Evolutionary conservation across 2,329 filamentous ascomycete species (phyloP), one percentile per base, ranked within the genome.

Genomic region (Phialocephala sp.): DNA sequence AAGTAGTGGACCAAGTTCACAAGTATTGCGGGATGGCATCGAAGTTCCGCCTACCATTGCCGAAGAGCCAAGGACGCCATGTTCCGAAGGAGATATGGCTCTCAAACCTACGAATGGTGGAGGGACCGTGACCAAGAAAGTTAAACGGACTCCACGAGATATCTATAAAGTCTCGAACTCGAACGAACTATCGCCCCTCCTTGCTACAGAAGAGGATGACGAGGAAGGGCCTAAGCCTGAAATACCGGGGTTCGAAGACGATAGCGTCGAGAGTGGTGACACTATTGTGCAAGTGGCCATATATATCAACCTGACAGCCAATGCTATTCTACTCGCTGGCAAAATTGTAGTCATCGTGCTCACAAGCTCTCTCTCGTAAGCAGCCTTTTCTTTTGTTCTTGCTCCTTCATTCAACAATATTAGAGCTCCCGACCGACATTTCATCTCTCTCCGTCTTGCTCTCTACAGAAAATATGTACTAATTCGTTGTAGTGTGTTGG

Each of bases 241-340:
- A 64, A 86, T 93, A 50, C 90, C 90, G 8, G 89, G 88, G 77
- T 85, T 91, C 63, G 89, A 91, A 52, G 84, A 87, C 65, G 91
- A 93, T 69, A 90, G 89, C 64, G 85, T 93, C 2, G 90, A 93
- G 74, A 92, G 89, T 68, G 84, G 88, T 57, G 89, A 90, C 66
- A 87, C 85, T 18, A 87, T 97, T 58, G 93, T 97, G 58, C 90
- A 89, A n/a, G 75, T 95, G 22, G 94, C 94, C 50, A 95, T 98
- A 73, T 94, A 93, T 77, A 80, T 87, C 72, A 89, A 89, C 66
- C 81, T 88, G 8, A 74, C 84, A n/a, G 85, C 86, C 45, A 89
- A 89, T 69, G 80, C 87, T 47, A 72, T 87, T 56, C 79, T 88
- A 1, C 78, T 89, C 2, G 76, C 79, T 11, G 85, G 83, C 4